phyloP scores from a whole-genome alignment of 805 yeast species.

The Starmerella sirachaensis region DNA sequence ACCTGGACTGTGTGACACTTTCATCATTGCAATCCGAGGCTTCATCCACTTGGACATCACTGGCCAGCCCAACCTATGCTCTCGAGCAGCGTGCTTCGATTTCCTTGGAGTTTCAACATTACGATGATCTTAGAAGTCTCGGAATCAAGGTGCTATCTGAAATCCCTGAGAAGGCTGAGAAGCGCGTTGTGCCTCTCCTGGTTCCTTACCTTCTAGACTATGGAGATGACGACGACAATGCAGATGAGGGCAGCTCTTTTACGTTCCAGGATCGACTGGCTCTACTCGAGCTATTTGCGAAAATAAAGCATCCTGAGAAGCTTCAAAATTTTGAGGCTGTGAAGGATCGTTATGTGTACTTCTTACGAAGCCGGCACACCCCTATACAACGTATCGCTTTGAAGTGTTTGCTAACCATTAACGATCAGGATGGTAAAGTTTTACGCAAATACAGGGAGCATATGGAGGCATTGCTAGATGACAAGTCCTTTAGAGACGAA shows the following conservation, averaged over 20 bases:
- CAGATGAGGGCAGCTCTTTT: slow-evolving; percentile 5
- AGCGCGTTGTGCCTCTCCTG: slow-evolving; percentile 38
- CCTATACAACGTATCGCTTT: slow-evolving; percentile 64
- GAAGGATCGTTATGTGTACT: slow-evolving; percentile 38
- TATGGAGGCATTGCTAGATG: slow-evolving; percentile 65
- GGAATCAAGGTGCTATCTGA: slow-evolving; percentile 44
- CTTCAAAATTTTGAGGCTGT: slow-evolving; percentile 43
- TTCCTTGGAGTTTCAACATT: slow-evolving; percentile 5
- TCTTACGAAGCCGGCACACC: slow-evolving; percentile 49
- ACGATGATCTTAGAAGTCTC: slow-evolving; percentile 37
- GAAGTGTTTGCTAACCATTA: slow-evolving; percentile 54
- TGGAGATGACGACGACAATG: slow-evolving; percentile 22
- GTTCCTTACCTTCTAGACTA: slow-evolving; percentile 42
- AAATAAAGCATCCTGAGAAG: slow-evolving; percentile 52
- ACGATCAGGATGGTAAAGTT: slow-evolving; percentile 32
- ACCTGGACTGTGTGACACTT: slow-evolving; percentile 1
- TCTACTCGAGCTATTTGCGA: slow-evolving; percentile 49
- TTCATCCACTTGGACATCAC: neutral
- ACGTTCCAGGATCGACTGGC: slow-evolving; percentile 25
- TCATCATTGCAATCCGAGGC: slow-evolving; percentile 1
- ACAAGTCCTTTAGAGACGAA: slow-evolving; percentile 76
- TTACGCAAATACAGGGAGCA: slow-evolving; percentile 62
- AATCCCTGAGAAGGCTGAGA: slow-evolving; percentile 61
- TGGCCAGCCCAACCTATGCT: neutral
- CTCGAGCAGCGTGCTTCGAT: slow-evolving; percentile 2